Evolutionary conservation across 768 basidiomycete genomes (phyloP), one percentile per base, ranked within the genome.

Genomic region (Pisolithus orientalis): DNA sequence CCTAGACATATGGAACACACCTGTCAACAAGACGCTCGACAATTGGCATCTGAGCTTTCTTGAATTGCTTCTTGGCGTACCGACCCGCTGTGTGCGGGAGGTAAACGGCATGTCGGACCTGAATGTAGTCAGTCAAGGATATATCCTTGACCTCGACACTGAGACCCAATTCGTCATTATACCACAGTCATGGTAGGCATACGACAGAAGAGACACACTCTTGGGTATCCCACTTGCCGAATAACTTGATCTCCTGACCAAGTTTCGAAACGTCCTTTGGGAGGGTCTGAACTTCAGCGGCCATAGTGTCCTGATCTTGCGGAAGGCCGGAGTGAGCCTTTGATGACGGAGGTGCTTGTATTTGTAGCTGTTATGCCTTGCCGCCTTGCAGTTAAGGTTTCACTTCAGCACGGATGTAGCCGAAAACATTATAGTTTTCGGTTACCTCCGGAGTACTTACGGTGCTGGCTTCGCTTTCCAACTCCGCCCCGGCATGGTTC

Each of bases 41-140:
- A 70, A 99, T 95, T 68, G 96, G 96, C 96, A 99, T 99, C 73
- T 96, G 92, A 5, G 93, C 94, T 85, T 99, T 99, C 82, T 94
- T 97, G 86, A 98, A 99, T 75, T 97, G 94, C 80, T 97, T 97
- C 81, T 94, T 94, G 67, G 94, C 92, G 72, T 97, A 98, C 73
- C 96, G 92, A 60, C 96, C 96, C 59, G 95, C 94, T 56, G 96
- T 99, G 82, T 99, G 95, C 55, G 95, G 95, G 53, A 96, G 75
- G 77, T 93, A 98, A 69, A 97, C 95, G 48, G 94, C 87, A 71
- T 96, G 91, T 69, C 91, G 91, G 74, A 95, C 87, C 80, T 98
- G 94, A 74, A 99, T 96, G 85, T 99, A 98, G 75, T 99, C 96
- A 53, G 90, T 90, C 64, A 99, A 75, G 62, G 96, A 99, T 73